These are phyloP conservation scores for Trichocladium antarcticum DNA, from an alignment of 495 filamentous ascomycete genomes.

Conservation along the genomic window DNA sequence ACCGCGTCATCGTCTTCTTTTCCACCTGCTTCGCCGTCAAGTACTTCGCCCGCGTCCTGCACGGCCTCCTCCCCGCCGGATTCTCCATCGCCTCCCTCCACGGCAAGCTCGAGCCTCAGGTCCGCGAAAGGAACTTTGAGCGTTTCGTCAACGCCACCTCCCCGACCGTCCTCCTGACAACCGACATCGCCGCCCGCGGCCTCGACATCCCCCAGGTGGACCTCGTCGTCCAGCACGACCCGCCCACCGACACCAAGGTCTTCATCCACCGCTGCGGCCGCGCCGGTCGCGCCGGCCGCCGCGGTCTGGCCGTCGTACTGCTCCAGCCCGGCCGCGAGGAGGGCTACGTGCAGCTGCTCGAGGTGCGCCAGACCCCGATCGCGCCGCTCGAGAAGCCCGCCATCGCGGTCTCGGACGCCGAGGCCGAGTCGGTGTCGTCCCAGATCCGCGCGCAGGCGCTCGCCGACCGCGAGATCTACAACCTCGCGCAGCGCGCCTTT, in stretches of 20 bases:
- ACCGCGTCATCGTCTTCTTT: constrained; percentile 85
- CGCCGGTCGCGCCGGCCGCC: constrained; percentile 78
- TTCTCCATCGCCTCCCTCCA: constrained; percentile 72
- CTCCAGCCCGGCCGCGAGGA: constrained; percentile 74
- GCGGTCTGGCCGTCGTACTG: constrained; percentile 73
- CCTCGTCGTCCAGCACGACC: constrained; percentile 84
- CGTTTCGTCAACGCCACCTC: constrained; percentile 48
- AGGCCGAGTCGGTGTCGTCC: constrained; percentile 42
- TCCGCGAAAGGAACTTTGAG: constrained; percentile 37
- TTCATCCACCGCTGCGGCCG: constrained; percentile 93
- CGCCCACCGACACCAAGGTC: constrained; percentile 83
- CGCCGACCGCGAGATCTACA: constrained; percentile 70
- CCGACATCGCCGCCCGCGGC: constrained; percentile 57
- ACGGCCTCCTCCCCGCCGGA: constrained; percentile 48
- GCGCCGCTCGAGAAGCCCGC: constrained; percentile 43
- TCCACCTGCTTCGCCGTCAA: constrained; percentile 94
- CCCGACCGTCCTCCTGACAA: constrained; percentile 71
- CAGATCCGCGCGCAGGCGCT: constrained; percentile 51
- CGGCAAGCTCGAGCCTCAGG: constrained; percentile 73
- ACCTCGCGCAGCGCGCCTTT: constrained; percentile 81
- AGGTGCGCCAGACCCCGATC: constrained; percentile 82
- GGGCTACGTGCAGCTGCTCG: constrained; percentile 79
- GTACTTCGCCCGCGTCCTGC: constrained; percentile 72
- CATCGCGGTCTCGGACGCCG: constrained; percentile 42
- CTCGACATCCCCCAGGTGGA: constrained; percentile 94